These are phyloP conservation scores for Zasmidium angulare DNA, from an alignment of 2,329 filamentous ascomycete genomes.

Conservation along the genomic window DNA sequence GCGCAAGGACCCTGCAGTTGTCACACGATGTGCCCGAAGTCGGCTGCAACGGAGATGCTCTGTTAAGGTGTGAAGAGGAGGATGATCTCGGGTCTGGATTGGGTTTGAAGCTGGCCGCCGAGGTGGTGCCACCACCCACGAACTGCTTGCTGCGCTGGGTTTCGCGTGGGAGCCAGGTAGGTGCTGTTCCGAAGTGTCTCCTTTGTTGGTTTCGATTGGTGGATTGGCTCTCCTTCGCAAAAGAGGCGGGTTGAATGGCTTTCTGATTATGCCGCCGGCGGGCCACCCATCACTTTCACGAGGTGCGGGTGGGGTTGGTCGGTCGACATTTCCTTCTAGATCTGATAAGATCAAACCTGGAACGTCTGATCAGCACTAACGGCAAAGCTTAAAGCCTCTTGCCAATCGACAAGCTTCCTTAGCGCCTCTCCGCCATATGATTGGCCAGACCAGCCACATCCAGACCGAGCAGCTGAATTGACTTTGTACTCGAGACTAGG, in stretches of 20 bases:
- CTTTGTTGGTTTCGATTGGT: not conserved
- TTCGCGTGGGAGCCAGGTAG: not conserved
- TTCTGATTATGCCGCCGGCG: not conserved
- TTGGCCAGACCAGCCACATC: not conserved
- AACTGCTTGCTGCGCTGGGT: not conserved
- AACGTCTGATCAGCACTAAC: not conserved
- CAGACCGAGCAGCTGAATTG: not conserved
- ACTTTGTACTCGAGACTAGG: not conserved
- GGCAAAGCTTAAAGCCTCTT: not conserved
- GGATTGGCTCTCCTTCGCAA: not conserved
- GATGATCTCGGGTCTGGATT: not conserved
- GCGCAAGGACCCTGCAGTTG: conserved; percentile 3
- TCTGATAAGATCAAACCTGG: conserved; percentile 9
- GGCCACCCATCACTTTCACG: not conserved
- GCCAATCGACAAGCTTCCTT: not conserved
- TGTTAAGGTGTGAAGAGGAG: not conserved
- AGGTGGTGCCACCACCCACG: not conserved
- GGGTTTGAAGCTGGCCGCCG: not conserved
- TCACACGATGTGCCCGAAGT: conserved; percentile 8
- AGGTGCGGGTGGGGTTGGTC: not conserved
- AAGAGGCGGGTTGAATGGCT: not conserved
- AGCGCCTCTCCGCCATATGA: not conserved
- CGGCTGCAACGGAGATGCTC: conserved; percentile 8
- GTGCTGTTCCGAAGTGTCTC: not conserved
- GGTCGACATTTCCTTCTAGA: not conserved